Conservation (phyloP, 306 rosid genomes). For the Pterocarpus macrocarpus region DNA sequence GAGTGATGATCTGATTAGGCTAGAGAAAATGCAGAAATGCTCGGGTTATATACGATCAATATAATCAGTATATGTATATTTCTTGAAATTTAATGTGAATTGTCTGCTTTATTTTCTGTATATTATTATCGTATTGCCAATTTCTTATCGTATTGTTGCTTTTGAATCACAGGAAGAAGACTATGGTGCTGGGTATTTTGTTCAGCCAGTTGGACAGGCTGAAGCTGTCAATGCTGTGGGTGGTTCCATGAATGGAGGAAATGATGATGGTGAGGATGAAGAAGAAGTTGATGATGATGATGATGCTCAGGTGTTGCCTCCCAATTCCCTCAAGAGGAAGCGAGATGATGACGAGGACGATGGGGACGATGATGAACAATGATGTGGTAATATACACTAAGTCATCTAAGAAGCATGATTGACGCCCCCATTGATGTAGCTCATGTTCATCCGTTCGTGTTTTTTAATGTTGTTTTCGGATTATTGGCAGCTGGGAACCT, state of each 20-base stretch:
- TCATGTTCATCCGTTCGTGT: slow-evolving; percentile 48
- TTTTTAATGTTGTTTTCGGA: slow-evolving; percentile 45
- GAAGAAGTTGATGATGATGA: slow-evolving; percentile 69
- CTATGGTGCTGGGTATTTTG: slow-evolving; percentile 79
- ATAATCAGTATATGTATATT: too few relatives aligned
- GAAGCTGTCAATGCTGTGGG: slow-evolving; percentile 64
- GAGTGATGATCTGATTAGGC: not conserved
- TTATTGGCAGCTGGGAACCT: slow-evolving; percentile 70
- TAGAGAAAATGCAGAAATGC: not conserved
- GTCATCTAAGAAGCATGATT: slow-evolving; percentile 78
- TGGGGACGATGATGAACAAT: slow-evolving; percentile 51
- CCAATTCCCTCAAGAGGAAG: slow-evolving; percentile 83
- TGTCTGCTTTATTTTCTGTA: not conserved
- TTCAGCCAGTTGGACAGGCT: slow-evolving; percentile 80
- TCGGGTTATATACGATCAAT: not conserved
- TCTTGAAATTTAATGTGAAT: not conserved
- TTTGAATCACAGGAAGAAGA: slow-evolving; percentile 78
- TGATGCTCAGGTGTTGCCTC: slow-evolving; percentile 70
- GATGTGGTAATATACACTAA: slow-evolving; percentile 65
- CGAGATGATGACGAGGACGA: slow-evolving; percentile 60
- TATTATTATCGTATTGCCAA: not conserved
- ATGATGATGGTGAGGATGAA: slow-evolving; percentile 65
- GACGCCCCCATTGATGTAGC: slow-evolving; percentile 48
- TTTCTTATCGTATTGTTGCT: not conserved
- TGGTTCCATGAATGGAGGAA: slow-evolving; percentile 59